A percentile compares a stretch with the other conserved stretches of the same genome.
Evolutionary conservation across 2,329 filamentous ascomycete genomes (phyloP).

Genomic region (Cladophialophora psammophila): DNA sequence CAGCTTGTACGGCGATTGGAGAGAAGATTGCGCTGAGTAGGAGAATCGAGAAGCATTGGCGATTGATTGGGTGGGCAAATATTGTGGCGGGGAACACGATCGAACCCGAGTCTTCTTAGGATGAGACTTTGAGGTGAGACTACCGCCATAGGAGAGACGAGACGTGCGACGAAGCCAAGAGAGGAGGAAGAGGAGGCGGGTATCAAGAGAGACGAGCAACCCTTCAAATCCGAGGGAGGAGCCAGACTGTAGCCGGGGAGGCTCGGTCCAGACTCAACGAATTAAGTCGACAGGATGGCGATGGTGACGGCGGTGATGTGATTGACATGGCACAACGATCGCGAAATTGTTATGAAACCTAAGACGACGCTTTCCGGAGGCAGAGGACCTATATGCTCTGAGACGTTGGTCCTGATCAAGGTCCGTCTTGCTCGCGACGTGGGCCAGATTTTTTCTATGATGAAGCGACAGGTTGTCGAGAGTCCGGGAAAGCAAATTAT

Average conservation of each 20-base stretch:
- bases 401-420: neutral
- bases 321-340: neutral
- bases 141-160: neutral
- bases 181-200: neutral
- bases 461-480: neutral
- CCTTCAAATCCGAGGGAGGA: neutral
- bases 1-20: constrained; percentile 94
- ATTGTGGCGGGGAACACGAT: constrained; percentile 66
- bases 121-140: constrained; percentile 6
- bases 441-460: neutral
- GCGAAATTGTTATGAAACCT: neutral
- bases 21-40: constrained; percentile 97
- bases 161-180: neutral
- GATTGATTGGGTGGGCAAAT: constrained; percentile 89
- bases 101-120: constrained; percentile 47
- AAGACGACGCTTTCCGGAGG: neutral
- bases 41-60: constrained; percentile 99
- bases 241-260: neutral
- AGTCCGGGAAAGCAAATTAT: neutral
- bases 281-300: neutral
- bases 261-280: neutral
- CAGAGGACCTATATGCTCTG: neutral
- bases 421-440: neutral
- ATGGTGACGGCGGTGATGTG: neutral
- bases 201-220: neutral